Evolutionary conservation across 495 filamentous ascomycete species (phyloP).

Genomic region (Aspergillus sparsus): DNA sequence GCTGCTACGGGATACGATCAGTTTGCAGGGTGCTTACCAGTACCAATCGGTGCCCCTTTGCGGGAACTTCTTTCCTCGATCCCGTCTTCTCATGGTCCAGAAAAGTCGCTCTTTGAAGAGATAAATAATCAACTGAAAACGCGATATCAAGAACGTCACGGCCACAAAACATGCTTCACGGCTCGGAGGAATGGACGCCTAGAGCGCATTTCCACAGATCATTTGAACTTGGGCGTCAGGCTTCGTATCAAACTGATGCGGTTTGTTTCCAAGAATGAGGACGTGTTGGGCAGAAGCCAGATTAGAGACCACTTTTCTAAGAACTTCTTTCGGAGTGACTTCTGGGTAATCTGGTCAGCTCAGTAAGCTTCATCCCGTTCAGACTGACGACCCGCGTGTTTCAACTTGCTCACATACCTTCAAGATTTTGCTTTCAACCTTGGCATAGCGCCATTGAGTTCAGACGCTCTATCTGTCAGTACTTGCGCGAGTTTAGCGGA

Average conservation of each 20-base stretch:
- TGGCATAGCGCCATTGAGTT: conserved; percentile 8
- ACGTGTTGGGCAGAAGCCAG: not conserved
- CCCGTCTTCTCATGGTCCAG: not conserved
- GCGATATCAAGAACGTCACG: not conserved
- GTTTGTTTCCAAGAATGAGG: not conserved
- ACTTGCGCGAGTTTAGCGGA: not conserved
- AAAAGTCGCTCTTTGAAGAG: conserved; percentile 1
- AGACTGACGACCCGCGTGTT: too few relatives aligned
- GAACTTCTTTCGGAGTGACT: conserved; percentile 7
- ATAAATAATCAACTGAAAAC: not conserved
- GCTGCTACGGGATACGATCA: conserved; percentile 6
- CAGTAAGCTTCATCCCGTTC: not conserved
- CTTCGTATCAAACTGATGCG: not conserved
- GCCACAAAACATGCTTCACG: not conserved
- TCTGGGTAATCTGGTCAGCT: conserved; percentile 10
- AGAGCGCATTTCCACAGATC: not conserved
- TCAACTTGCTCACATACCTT: too few relatives aligned
- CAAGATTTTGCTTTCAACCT: conserved; percentile 7
- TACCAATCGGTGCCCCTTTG: conserved; percentile 1
- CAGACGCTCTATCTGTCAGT: conserved; percentile 5
- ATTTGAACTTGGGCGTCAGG: not conserved
- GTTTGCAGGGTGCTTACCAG: conserved; percentile 8
- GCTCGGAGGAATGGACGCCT: not conserved
- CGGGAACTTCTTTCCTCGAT: conserved; percentile 1
- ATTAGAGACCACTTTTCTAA: not conserved